Evolutionary conservation across 2,329 filamentous ascomycete genomes (phyloP).

Genomic region (Monosporascus sp.): DNA sequence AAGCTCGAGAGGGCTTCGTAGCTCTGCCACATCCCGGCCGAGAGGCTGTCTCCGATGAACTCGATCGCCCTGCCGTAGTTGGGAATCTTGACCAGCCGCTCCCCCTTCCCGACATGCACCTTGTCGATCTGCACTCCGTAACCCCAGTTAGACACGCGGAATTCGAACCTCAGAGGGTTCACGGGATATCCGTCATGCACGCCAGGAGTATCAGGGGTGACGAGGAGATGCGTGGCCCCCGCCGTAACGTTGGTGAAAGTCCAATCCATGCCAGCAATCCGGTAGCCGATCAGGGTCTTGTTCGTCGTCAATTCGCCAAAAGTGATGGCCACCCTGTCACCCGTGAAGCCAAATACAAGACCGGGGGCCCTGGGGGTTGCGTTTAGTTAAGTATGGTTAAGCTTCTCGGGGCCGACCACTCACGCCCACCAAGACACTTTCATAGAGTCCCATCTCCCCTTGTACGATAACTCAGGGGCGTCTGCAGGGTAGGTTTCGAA

Average conservation of each 20-base stretch:
- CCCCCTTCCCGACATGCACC: constrained; percentile 41
- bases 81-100: constrained; percentile 38
- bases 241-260: constrained; percentile 55
- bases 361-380: constrained; percentile 37
- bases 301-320: constrained; percentile 47
- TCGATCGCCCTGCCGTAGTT: constrained; percentile 32
- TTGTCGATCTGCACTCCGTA: constrained; percentile 51
- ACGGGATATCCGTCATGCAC: constrained; percentile 37
- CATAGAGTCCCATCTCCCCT: constrained; percentile 57
- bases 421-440: constrained; percentile 57
- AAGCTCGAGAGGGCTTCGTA: constrained; percentile 54
- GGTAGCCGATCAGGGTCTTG: constrained; percentile 49
- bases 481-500: constrained; percentile 43
- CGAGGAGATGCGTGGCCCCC: constrained; percentile 49
- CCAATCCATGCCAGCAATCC: constrained; percentile 55
- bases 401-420: constrained; percentile 17
- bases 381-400: too few species aligned
- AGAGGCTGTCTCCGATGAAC: constrained; percentile 44
- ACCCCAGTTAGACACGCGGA: constrained; percentile 57
- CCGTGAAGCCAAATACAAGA: constrained; percentile 50
- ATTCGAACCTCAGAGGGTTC: constrained; percentile 45
- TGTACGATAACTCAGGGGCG: constrained; percentile 52
- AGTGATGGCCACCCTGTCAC: constrained; percentile 44
- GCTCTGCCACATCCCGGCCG: constrained; percentile 50
- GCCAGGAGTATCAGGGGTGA: constrained; percentile 38